Base-by-base conservation (phyloP, 1,139 yeast genomes). In the Lodderomyces margitis region DNA sequence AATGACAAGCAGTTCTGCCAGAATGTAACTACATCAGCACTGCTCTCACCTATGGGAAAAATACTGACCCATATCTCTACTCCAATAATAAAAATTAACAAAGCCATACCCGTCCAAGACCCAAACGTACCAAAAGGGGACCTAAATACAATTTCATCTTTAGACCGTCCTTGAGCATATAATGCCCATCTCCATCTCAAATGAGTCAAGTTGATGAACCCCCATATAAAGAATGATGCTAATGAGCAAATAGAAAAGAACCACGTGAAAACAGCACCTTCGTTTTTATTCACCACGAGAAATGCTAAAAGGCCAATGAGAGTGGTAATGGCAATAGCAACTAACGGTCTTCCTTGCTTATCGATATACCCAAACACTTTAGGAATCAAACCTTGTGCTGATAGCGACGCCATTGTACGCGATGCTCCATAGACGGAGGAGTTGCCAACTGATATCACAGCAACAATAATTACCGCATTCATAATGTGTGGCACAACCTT, bases 231-330 rank as follows among this genome's bases (percentile, higher is more conserved):
- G 64, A 82, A 60, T 46, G 83, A 62, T 43, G 79, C 69, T 58
- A 82, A 75, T 6, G 86, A 82, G 42, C 87, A 83, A 27, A 84
- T 58, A 21, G 86, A 77, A 53, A 81, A 77, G 46, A 82, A 68
- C 88, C 88, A 82, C 11, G 75, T 67, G 68, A 82, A 82, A 2
- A 82, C 74, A 2, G 63, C 58, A 10, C 56, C 61, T 51, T 81
- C 72, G 36, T 79, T 70, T 24, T 67, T 61, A 42, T 69, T 62
- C 4, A 74, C 69, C 15, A 81, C 82, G 44, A 83, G 70, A 64
- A 82, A 84, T 43, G 87, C 81, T 41, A 84, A 64, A 42, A 76
- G 63, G 0, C 88, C 91, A 48, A 84, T 67, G 1, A 68, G 49
- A 39, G 75, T 65, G 37, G 81, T 75, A 43, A 78, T 60, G 42